These are phyloP conservation scores for Elsinoe fawcettii DNA, from an alignment of 2,329 filamentous ascomycete genomes.

Conservation along the genomic window DNA sequence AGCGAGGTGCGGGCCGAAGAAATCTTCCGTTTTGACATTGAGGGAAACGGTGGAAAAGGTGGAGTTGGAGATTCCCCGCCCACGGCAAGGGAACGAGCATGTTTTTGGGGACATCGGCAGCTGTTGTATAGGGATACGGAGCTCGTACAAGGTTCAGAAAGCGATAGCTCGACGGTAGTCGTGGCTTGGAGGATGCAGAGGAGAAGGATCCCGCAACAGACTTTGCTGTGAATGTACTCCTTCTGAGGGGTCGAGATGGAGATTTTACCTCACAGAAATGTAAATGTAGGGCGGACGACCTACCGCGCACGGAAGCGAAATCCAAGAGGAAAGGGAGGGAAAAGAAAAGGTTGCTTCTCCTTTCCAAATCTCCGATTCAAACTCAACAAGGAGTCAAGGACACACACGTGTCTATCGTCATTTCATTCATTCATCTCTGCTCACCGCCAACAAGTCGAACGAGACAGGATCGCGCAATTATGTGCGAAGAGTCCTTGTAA, in stretches of 20 bases:
- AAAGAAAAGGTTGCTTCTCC: not conserved
- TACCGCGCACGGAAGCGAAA: not conserved
- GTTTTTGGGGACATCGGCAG: not conserved
- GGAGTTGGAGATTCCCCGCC: conserved; percentile 6
- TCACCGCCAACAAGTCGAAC: conserved; percentile 6
- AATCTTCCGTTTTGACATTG: conserved; percentile 3
- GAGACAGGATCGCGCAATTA: not conserved
- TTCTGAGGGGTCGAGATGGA: not conserved
- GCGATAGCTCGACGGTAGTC: conserved; percentile 4
- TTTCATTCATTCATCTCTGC: conserved; percentile 6
- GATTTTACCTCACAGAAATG: not conserved
- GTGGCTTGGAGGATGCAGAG: not conserved
- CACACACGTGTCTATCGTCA: not conserved
- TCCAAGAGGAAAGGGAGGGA: not conserved
- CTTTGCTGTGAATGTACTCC: not conserved
- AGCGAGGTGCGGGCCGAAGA: conserved; percentile 4
- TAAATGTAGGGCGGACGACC: not conserved
- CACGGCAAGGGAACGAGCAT: not conserved
- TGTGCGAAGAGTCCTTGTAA: conserved; percentile 7
- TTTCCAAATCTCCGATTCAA: not conserved
- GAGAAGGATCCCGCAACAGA: not conserved
- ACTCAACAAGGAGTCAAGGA: not conserved
- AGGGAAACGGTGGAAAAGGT: not conserved
- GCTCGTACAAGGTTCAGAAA: not conserved
- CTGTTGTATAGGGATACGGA: not conserved